A percentile compares a stretch with the other conserved stretches of the same genome.
These are phyloP conservation scores for Phytophthora lateralis DNA, from an alignment of 352 stramenopile species.

Conservation along the genomic window DNA sequence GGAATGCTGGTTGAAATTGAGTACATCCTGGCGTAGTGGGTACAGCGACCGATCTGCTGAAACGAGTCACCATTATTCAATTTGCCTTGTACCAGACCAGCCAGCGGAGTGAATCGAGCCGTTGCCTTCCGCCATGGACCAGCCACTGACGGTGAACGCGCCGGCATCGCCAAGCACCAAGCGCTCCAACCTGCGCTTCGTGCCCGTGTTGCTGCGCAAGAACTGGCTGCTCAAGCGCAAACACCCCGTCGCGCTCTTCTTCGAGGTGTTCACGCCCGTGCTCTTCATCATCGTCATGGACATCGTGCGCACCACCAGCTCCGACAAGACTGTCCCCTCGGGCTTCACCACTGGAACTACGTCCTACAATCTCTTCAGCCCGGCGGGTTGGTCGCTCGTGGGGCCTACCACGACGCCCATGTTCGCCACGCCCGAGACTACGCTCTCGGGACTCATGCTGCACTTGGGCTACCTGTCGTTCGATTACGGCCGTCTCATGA, in stretches of 20 bases:
- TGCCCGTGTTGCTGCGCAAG: constrained; percentile 71
- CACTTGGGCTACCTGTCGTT: constrained; percentile 43
- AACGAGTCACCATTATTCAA: constrained; percentile 14
- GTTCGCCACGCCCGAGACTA: constrained; percentile 63
- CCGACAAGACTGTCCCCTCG: constrained; percentile 34
- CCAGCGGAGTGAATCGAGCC: background rate
- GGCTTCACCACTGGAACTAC: constrained; percentile 41
- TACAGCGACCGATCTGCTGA: constrained; percentile 10
- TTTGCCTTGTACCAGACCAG: constrained; percentile 5
- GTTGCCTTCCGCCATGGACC: constrained; percentile 11
- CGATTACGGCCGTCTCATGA: constrained; percentile 34
- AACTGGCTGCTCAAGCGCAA: constrained; percentile 84
- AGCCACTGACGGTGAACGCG: constrained; percentile 25
- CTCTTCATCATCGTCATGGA: constrained; percentile 66
- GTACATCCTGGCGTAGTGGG: constrained; percentile 1
- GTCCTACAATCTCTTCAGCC: constrained; percentile 54
- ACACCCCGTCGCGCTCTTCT: constrained; percentile 47
- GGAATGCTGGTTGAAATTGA: constrained; percentile 5
- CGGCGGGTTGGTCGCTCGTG: constrained; percentile 38
- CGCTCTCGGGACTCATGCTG: constrained; percentile 62
- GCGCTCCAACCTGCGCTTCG: constrained; percentile 44
- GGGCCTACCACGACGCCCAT: constrained; percentile 33
- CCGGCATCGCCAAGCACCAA: constrained; percentile 3
- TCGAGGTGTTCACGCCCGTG: constrained; percentile 68
- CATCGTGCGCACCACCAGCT: constrained; percentile 50